Base-by-base conservation (phyloP, 441 rosid species). In the Pelargonium australe region DNA sequence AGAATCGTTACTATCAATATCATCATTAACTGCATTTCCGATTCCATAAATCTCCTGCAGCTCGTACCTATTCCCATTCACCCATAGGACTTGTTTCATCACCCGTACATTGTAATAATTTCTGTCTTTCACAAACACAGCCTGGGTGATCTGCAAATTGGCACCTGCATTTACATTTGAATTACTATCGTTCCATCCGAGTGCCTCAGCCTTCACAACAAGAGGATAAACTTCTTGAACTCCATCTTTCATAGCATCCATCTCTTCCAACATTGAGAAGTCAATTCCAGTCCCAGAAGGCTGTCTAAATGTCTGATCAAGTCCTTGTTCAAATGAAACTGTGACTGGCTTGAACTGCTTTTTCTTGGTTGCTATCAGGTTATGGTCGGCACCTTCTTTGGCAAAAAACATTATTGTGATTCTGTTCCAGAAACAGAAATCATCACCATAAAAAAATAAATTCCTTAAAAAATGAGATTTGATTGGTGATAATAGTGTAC, bases 241-340 rank as follows among this genome's bases (percentile, higher is more conserved):
- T 2, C 86, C 73, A 16, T 92, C 88, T 10, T 96, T 84, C 72
- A 92, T 81, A 20, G 92, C 85, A 72, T 89, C 93, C 70, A 85
- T 91, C 78, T 87, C 80, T 72, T 85, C 92, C 71, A 88, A 95
- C 82, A 95, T 87, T 67, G 92, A 91, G n/a, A 92, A 71, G 74
- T 92, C 98, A 9, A 80, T 80, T 70, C 99, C 99, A 47, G 97
- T 84, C 65, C 99, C 94, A 1, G 91, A 80, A 72, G 96, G 92
- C 78, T 90, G 97, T 57, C 70, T 10, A 74, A 95, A 95, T 74
- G 68, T 90, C 80, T 85, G 98, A 64, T 86, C 87, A n/a, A 74
- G 73, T 58, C 99, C 99, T 87, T 86, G 86, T 69, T 72, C 81
- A 62, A 95, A 92, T 73, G 85, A 80, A 65, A 95, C 73, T 77